Percentiles rank a stretch among this genome's conserved stretches.
These are phyloP conservation scores for Elongisporangium anandrum DNA, from an alignment of 352 stramenopile species.

Conservation along the genomic window DNA sequence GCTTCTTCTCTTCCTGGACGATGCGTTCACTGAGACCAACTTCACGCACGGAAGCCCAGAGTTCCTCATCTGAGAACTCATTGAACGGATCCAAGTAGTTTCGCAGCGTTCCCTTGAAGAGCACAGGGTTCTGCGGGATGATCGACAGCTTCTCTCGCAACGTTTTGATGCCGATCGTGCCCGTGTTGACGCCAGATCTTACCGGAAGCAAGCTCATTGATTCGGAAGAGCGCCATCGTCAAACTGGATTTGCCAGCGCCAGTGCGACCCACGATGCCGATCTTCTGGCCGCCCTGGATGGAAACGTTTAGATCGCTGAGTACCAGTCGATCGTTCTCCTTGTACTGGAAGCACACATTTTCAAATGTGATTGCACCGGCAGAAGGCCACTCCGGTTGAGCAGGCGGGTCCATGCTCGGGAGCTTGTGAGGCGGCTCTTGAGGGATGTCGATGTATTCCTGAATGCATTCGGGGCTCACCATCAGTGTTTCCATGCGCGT, in stretches of 20 bases:
- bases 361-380: conserved; percentile 77
- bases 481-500: conserved; percentile 53
- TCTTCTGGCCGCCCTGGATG: conserved; percentile 44
- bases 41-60: conserved; percentile 49
- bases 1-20: conserved; percentile 27
- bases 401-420: conserved; percentile 1
- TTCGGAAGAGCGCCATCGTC: conserved; percentile 71
- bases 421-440: conserved; percentile 13
- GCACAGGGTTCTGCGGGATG: conserved; percentile 91
- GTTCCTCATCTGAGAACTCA: conserved; percentile 59
- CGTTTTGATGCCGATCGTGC: conserved; percentile 64
- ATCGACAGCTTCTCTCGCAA: conserved; percentile 81
- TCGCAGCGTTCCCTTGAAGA: conserved; percentile 90
- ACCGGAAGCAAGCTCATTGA: conserved; percentile 77
- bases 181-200: conserved; percentile 77
- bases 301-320: conserved; percentile 28
- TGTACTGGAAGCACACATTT: conserved; percentile 86
- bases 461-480: conserved; percentile 86
- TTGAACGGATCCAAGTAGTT: conserved; percentile 90
- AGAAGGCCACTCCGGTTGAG: conserved; percentile 53
- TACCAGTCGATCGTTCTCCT: conserved; percentile 35
- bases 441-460: conserved; percentile 73
- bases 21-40: conserved; percentile 54
- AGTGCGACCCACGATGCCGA: conserved; percentile 88
- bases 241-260: conserved; percentile 82